Percentiles rank a stretch among this genome's conserved stretches.
Conservation (phyloP, 2,329 filamentous ascomycete genomes). For the Fusarium xyrophilum region DNA sequence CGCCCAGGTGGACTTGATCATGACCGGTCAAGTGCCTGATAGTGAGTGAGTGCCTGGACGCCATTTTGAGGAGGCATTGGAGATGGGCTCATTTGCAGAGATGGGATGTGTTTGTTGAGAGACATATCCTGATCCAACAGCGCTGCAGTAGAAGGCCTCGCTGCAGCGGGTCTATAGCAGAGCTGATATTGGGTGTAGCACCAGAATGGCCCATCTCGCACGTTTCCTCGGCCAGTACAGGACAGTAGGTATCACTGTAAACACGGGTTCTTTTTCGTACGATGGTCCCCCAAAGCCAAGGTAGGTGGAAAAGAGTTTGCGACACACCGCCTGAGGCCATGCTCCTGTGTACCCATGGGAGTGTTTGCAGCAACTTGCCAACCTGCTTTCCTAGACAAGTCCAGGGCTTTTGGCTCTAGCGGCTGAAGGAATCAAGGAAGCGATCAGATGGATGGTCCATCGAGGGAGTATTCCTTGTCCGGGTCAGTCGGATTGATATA, state of each 20-base stretch:
- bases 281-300: constrained; percentile 25
- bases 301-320: constrained; percentile 21
- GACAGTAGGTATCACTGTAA: constrained; percentile 21
- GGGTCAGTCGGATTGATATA: constrained; percentile 13
- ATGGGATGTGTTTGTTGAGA: not conserved
- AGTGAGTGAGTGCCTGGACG: constrained; percentile 27
- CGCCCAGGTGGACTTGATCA: constrained; percentile 27
- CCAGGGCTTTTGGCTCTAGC: constrained; percentile 19
- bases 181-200: constrained; percentile 22
- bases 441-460: constrained; percentile 12
- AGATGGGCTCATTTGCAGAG: constrained; percentile 20
- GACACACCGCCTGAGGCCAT: constrained; percentile 38
- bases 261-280: constrained; percentile 32
- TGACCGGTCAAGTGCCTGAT: constrained; percentile 34
- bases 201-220: constrained; percentile 9
- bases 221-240: constrained; percentile 33
- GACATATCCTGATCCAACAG: constrained; percentile 15
- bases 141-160: constrained; percentile 21
- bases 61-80: constrained; percentile 27
- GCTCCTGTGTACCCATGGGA: constrained; percentile 34
- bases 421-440: constrained; percentile 34
- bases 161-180: constrained; percentile 12
- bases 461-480: constrained; percentile 16
- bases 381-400: constrained; percentile 1
- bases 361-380: constrained; percentile 34